Conservation (phyloP, 2,329 filamentous ascomycete species). For the Diaporthe vaccinii region DNA sequence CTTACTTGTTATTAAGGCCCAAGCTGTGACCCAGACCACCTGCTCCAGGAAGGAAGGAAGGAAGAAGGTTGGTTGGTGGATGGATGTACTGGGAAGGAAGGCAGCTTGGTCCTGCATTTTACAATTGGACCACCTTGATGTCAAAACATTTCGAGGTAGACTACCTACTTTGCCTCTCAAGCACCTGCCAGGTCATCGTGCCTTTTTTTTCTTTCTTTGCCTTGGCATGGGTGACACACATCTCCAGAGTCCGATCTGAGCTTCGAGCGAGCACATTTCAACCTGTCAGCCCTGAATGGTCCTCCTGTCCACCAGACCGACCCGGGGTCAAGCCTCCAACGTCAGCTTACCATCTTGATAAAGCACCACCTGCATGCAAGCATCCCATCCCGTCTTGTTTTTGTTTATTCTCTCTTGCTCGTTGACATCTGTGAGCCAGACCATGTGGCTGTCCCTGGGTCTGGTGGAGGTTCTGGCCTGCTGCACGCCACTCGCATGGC, state of each 20-base stretch:
- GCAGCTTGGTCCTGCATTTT: too few species aligned
- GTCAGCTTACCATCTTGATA: not conserved
- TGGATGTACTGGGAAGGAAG: too few species aligned
- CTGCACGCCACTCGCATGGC: not conserved
- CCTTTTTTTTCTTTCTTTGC: not conserved
- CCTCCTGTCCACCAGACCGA: not conserved
- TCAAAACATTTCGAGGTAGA: too few species aligned
- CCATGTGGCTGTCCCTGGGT: slow-evolving; percentile 11
- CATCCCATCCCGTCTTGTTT: not conserved
- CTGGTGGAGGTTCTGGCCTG: not conserved
- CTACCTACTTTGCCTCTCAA: not conserved
- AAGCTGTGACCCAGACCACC: too few species aligned
- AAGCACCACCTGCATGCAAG: not conserved
- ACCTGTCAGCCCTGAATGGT: not conserved
- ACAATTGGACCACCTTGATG: too few species aligned
- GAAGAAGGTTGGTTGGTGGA: too few species aligned
- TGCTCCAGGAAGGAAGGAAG: too few species aligned
- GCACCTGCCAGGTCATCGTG: not conserved
- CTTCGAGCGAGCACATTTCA: not conserved
- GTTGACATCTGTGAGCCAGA: not conserved
- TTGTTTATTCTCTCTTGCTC: not conserved
- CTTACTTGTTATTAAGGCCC: too few species aligned
- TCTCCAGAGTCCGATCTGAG: not conserved
- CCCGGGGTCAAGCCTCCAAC: not conserved
- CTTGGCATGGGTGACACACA: not conserved